Percentiles rank a stretch among this genome's conserved stretches.
Conservation (phyloP, 106 monocot genomes). For the Allium fistulosum region DNA sequence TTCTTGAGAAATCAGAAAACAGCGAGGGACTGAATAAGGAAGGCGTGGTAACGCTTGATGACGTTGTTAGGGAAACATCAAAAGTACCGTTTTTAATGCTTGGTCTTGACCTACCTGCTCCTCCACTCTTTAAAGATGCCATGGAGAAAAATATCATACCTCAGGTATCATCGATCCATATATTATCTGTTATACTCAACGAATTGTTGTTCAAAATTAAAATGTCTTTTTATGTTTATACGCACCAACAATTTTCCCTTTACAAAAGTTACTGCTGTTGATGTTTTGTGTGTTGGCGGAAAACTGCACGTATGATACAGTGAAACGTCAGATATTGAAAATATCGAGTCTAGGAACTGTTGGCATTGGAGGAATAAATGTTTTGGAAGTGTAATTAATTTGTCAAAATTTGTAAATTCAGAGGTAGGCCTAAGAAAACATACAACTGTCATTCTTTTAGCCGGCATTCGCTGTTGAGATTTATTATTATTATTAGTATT, state of each 20-base stretch:
- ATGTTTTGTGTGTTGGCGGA: background rate
- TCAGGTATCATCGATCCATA: constrained; percentile 36
- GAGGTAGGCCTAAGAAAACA: no score
- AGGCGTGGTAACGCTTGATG: constrained; percentile 10
- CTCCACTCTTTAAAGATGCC: constrained; percentile 96
- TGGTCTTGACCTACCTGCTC: constrained; percentile 95
- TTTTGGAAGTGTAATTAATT: no score
- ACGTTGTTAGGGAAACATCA: constrained; percentile 62
- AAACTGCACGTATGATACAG: background rate
- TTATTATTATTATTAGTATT: no score
- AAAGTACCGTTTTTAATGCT: constrained; percentile 86
- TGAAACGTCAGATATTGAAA: background rate
- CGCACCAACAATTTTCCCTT: no score
- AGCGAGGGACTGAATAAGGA: constrained; percentile 35
- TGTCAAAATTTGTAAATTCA: no score
- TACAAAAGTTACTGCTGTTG: background rate
- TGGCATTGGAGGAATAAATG: no score
- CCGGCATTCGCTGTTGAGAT: no score
- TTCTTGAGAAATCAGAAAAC: constrained; percentile 58
- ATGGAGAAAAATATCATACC: constrained; percentile 99
- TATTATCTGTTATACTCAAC: background rate
- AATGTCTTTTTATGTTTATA: no score
- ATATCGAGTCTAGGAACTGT: no score
- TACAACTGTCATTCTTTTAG: no score
- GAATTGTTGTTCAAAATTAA: background rate